A percentile compares a stretch with the other conserved stretches of the same genome.
Conservation (phyloP, 139 green algal genomes). For the Tetraselmis striata region DNA sequence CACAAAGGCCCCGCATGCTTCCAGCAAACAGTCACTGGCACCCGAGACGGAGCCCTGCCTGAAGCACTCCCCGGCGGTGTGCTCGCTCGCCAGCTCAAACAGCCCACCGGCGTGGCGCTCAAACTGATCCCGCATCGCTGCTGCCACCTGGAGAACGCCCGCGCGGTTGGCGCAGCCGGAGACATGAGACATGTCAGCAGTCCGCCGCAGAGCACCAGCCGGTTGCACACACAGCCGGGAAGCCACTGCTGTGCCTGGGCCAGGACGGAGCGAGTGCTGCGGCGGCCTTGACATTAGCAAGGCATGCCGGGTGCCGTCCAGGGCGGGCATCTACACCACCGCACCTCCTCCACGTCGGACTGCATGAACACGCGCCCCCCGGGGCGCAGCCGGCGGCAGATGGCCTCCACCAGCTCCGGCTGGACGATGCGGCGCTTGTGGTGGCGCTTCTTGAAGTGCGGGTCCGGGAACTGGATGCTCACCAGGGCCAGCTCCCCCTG, state of each 20-base stretch:
- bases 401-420: conserved; percentile 35
- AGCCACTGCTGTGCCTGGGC: too few relatives aligned
- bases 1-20: too few relatives aligned
- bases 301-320: too few relatives aligned
- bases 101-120: conserved; percentile 18
- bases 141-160: conserved; percentile 19
- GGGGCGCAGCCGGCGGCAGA: conserved; percentile 22
- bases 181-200: too few relatives aligned
- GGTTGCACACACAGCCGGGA: too few relatives aligned
- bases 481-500: conserved; percentile 14
- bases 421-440: conserved; percentile 81
- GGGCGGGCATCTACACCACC: too few relatives aligned
- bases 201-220: too few relatives aligned
- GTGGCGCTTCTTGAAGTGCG: conserved; percentile 84
- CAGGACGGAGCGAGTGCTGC: too few relatives aligned
- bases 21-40: too few relatives aligned
- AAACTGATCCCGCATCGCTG: conserved; percentile 55
- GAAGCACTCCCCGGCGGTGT: neutral
- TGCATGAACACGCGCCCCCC: conserved; percentile 63
- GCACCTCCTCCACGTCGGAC: conserved; percentile 31
- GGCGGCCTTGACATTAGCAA: too few relatives aligned
- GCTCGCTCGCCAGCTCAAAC: conserved; percentile 17
- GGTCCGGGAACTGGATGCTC: conserved; percentile 80
- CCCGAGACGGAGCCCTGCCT: conserved; percentile 7
- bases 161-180: too few relatives aligned